A percentile compares a stretch with the other conserved stretches of the same genome.
Conservation (phyloP, 495 filamentous ascomycete genomes). For the Aspergillus carlsbadensis region DNA sequence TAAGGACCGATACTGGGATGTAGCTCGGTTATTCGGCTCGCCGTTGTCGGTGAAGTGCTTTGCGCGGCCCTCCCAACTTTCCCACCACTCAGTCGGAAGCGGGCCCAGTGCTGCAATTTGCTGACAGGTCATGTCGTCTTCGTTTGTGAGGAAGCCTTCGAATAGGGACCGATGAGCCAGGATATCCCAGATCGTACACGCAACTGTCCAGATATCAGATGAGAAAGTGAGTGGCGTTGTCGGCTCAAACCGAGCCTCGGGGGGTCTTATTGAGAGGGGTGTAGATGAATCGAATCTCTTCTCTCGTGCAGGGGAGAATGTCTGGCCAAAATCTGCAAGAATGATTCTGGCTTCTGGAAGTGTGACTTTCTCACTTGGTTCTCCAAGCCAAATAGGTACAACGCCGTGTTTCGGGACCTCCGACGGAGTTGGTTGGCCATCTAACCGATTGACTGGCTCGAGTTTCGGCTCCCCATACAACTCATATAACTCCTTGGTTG, state of each 20-base stretch:
- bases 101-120: constrained; percentile 33
- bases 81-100: constrained; percentile 33
- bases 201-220: constrained; percentile 40
- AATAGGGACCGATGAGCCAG: constrained; percentile 23
- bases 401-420: constrained; percentile 24
- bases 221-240: constrained; percentile 28
- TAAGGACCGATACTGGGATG: constrained; percentile 14
- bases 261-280: constrained; percentile 29
- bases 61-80: constrained; percentile 19
- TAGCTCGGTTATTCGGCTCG: constrained; percentile 19
- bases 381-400: constrained; percentile 29
- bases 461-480: constrained; percentile 27
- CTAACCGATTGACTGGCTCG: constrained; percentile 26
- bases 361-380: constrained; percentile 29
- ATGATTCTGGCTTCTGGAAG: constrained; percentile 32
- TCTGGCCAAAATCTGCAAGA: constrained; percentile 39
- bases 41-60: constrained; percentile 22
- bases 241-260: constrained; percentile 34
- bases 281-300: constrained; percentile 30
- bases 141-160: constrained; percentile 19
- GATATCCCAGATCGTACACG: constrained; percentile 35
- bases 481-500: constrained; percentile 27
- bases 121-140: constrained; percentile 35
- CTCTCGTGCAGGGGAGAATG: constrained; percentile 33
- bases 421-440: constrained; percentile 22